phyloP scores from a whole-genome alignment of 164 flowering plant genomes.

The Vitis vinifera region DNA sequence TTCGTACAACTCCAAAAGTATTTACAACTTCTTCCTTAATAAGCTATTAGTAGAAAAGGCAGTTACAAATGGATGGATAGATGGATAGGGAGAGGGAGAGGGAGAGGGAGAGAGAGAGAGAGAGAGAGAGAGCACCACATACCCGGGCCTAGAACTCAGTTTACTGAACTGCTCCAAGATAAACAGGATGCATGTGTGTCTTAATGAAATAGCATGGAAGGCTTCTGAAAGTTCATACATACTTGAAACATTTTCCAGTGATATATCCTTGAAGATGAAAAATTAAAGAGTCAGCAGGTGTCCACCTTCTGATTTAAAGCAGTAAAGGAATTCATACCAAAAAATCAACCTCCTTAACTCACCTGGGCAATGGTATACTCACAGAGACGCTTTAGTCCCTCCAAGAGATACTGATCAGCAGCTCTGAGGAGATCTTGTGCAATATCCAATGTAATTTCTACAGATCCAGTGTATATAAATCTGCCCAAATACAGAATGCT shows the following conservation, averaged over 20 bases:
- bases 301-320: slow-evolving; percentile 1
- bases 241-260: slow-evolving; percentile 77
- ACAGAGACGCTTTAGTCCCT: slow-evolving; percentile 54
- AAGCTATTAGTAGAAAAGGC: too few species aligned
- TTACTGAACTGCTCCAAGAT: slow-evolving; percentile 85
- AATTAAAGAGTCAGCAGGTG: neutral
- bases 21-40: too few species aligned
- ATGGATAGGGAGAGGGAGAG: too few species aligned
- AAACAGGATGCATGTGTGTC: slow-evolving; percentile 81
- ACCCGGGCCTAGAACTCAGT: slow-evolving; percentile 73
- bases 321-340: neutral
- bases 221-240: slow-evolving; percentile 99
- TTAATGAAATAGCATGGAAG: slow-evolving; percentile 80
- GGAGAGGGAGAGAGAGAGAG: too few species aligned
- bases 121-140: slow-evolving; percentile 15
- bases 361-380: slow-evolving; percentile 57
- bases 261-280: slow-evolving; percentile 51
- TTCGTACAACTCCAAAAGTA: too few species aligned
- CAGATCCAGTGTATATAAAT: slow-evolving; percentile 53
- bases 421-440: slow-evolving; percentile 59
- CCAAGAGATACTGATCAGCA: slow-evolving; percentile 60
- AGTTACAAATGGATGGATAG: too few species aligned
- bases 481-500: slow-evolving; percentile 19
- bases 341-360: slow-evolving; percentile 10
- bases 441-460: slow-evolving; percentile 36